phyloP scores from a whole-genome alignment of 2,329 filamentous ascomycete species.

The Colletotrichum incanum region DNA sequence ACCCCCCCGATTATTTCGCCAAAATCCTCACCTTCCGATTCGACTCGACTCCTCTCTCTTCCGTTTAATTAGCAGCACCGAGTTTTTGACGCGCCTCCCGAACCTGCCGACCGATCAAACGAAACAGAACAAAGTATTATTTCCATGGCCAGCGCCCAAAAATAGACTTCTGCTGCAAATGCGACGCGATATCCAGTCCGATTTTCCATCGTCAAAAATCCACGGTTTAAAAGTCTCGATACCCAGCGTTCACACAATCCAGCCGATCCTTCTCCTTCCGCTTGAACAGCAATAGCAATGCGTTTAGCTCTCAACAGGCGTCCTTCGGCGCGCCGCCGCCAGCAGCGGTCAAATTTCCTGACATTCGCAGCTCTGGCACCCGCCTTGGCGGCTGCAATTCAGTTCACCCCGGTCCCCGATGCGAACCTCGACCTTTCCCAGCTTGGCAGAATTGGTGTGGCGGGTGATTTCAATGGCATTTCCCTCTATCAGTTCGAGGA shows the following conservation, averaged over 20 bases:
- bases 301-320: constrained; percentile 62
- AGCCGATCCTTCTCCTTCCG: not conserved
- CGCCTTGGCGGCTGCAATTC: constrained; percentile 65
- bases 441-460: constrained; percentile 87
- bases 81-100: constrained; percentile 37
- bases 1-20: constrained; percentile 22
- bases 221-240: constrained; percentile 25
- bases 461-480: constrained; percentile 91
- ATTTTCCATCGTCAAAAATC: constrained; percentile 14
- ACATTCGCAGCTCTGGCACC: constrained; percentile 59
- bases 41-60: constrained; percentile 20
- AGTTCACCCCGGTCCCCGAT: constrained; percentile 74
- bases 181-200: constrained; percentile 28
- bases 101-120: constrained; percentile 20
- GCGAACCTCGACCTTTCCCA: constrained; percentile 83
- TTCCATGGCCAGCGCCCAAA: constrained; percentile 37
- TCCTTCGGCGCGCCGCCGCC: constrained; percentile 57
- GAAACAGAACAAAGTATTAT: constrained; percentile 5
- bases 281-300: constrained; percentile 57
- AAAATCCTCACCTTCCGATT: constrained; percentile 22
- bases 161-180: constrained; percentile 35
- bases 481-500: constrained; percentile 90
- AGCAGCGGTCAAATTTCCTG: constrained; percentile 55
- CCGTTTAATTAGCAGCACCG: constrained; percentile 35
- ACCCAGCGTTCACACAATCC: constrained; percentile 23